Evolutionary conservation across 495 filamentous ascomycete species (phyloP).

Genomic region (Neurospora tetrasperma): DNA sequence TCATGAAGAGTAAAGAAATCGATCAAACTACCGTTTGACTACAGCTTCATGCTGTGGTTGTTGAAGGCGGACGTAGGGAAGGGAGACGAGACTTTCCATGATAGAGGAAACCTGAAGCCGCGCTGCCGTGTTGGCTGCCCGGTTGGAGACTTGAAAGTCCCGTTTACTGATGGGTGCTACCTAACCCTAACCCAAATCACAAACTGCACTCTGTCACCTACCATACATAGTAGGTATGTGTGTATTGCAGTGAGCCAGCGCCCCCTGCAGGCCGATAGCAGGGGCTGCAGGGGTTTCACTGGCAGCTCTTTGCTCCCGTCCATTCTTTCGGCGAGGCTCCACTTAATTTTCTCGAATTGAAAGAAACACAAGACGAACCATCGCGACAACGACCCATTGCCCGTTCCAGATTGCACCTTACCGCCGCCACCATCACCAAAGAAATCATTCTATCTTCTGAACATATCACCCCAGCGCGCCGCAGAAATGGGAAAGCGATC

Average conservation of each 20-base stretch:
- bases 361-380: not conserved
- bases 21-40: not conserved
- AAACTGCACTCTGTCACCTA: not conserved
- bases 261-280: not conserved
- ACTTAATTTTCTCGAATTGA: not conserved
- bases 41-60: not conserved
- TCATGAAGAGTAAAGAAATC: not conserved
- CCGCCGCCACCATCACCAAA: not conserved
- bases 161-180: not conserved
- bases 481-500: slow-evolving; percentile 12
- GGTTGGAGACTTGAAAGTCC: no score
- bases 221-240: no score
- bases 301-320: not conserved
- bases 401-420: not conserved
- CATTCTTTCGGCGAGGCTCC: not conserved
- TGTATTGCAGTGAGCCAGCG: not conserved
- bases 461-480: not conserved
- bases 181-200: not conserved
- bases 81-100: not conserved
- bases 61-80: not conserved
- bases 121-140: no score
- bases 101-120: not conserved
- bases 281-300: not conserved
- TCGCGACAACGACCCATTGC: not conserved
- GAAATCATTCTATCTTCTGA: not conserved